Percentiles rank a stretch among this genome's conserved stretches.
phyloP scores from a whole-genome alignment of 2,329 filamentous ascomycete genomes.

The Aspergillus sp. region DNA sequence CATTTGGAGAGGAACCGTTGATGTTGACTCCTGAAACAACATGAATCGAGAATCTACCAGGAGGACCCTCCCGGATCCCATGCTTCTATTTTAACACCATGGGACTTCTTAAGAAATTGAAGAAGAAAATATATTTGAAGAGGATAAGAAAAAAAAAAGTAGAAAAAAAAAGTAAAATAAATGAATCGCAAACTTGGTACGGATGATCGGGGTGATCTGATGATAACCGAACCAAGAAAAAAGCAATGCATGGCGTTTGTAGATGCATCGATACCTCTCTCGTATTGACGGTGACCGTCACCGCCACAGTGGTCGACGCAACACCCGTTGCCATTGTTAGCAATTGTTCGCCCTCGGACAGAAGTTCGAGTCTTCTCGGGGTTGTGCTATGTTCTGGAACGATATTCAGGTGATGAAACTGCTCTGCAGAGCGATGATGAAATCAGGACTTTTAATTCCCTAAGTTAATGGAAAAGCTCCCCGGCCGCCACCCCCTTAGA shows the following conservation, averaged over 20 bases:
- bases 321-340: neutral
- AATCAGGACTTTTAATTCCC: neutral
- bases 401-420: neutral
- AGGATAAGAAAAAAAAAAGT: neutral
- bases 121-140: neutral
- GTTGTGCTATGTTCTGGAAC: neutral
- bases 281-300: conserved; percentile 7
- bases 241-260: neutral
- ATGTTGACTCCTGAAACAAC: neutral
- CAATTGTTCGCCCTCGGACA: neutral
- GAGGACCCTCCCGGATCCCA: neutral
- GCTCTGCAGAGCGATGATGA: neutral
- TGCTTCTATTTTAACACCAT: neutral
- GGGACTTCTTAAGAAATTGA: neutral
- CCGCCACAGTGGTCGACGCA: conserved; percentile 8
- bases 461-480: conserved; percentile 1
- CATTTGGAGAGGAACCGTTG: neutral
- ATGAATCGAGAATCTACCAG: too few species aligned
- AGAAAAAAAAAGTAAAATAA: neutral
- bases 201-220: neutral
- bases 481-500: conserved; percentile 32
- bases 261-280: neutral
- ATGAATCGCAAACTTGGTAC: neutral
- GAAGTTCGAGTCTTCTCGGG: neutral
- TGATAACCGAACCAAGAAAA: conserved; percentile 1